Conservation (phyloP, 139 green algal genomes). For the Zygnema circumcarinatum region DNA sequence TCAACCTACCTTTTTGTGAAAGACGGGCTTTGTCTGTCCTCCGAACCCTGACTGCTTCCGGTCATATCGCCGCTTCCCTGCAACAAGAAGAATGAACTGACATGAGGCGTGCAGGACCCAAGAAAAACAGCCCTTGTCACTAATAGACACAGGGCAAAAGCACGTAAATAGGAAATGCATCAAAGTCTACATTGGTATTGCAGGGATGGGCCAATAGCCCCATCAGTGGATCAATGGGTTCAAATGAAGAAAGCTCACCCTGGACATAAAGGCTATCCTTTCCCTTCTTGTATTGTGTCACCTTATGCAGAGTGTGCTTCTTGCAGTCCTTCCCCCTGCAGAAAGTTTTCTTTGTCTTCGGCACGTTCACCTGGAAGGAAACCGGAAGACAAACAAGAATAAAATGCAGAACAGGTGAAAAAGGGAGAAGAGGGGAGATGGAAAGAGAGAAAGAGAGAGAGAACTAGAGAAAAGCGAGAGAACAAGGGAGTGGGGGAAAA, state of each 20-base stretch:
- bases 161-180: neutral
- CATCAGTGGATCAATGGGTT: neutral
- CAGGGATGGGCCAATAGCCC: neutral
- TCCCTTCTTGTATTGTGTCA: conserved; percentile 99
- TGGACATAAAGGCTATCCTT: conserved; percentile 98
- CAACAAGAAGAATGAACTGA: conserved; percentile 1
- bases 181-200: too few relatives aligned
- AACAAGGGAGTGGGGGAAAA: too few relatives aligned
- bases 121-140: neutral
- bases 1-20: conserved; percentile 99
- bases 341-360: conserved; percentile 97
- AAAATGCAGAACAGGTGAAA: neutral
- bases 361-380: conserved; percentile 91
- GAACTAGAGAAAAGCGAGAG: too few relatives aligned
- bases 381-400: too few relatives aligned
- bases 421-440: neutral
- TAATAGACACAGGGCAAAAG: neutral
- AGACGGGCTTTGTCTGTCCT: conserved; percentile 99
- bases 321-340: conserved; percentile 96
- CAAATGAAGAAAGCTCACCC: conserved; percentile 68
- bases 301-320: conserved; percentile 98
- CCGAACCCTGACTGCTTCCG: conserved; percentile 97
- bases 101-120: neutral
- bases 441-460: too few relatives aligned
- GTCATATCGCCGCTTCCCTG: conserved; percentile 99